Base-by-base conservation (phyloP, 768 basidiomycete species). In the Mycena leptocephala region DNA sequence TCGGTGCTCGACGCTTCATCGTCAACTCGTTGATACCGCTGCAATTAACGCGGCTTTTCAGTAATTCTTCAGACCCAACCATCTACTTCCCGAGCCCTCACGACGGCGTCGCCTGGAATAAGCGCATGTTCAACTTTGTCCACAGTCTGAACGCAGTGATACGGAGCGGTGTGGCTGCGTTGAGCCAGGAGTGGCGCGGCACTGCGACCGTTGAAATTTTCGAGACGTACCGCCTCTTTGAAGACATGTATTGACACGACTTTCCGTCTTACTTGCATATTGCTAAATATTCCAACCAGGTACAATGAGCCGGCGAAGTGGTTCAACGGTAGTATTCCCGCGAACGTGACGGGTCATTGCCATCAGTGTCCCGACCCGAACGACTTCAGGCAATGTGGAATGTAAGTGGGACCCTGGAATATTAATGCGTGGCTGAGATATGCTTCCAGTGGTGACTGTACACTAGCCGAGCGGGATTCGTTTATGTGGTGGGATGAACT, bases 1-100 rank as follows among this genome's bases (percentile, higher is more conserved):
- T 81, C 10, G 80, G 80, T n/a, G 80, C 75, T 13, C 74, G 79
- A 18, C 78, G 77, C 20, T 81, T 81, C 58, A 81, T 81, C n/a
- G 66, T 81, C 24, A 81, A 81, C 61, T 81, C 78, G 0, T 24
- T 81, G 24, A 80, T 77, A 20, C 80, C 80, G 10, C 66, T 81
- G 13, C 72, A 81, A 32, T 39, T 79, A 5, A 80, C 80, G 11
- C 63, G 70, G 9, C 63, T 81, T 1, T 81, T 80, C 37, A 53
- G 73, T 13, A 76, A 71, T 37, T 70, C 69, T 7, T 80, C 79
- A 9, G 77, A 37, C 2, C 79, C 78, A 37, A 79, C 76, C 10
- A 80, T 80, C 20, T 79, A 81, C 66, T 79, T 28, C 46, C 79
- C 80, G 1, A 53, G 28, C 16, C 77, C 77, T 24, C 80, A 81